Base-by-base conservation (phyloP, 352 stramenopile species). In the Globisporangium mamillatum region DNA sequence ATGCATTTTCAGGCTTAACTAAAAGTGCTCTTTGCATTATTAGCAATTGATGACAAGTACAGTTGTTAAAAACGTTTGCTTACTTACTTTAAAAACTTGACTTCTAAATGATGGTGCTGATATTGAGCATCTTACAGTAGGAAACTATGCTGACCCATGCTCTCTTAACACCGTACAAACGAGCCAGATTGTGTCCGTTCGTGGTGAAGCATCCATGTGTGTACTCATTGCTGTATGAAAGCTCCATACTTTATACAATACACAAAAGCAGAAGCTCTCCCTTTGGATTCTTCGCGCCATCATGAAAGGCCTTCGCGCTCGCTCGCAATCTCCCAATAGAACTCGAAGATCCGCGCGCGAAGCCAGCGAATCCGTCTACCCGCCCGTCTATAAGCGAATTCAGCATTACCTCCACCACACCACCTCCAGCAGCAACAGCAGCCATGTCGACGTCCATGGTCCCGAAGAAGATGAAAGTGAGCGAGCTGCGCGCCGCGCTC, bases 391-490 rank as follows among this genome's bases (percentile, higher is more conserved):
- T 20, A 44, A 24, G 8, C 22, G 32, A n/a, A 64, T 6, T 8
- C n/a, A 56, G 54, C 24, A 27, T n/a, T 52, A 22, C 29, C 44
- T 57, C 9, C 16, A 4, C n/a, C n/a, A 22, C 27, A 8, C 34
- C 44, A 41, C 9, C 36, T 16, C 36, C 10, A 46, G 12, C 38
- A 46, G 38, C 38, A 46, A 4, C 24, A 63, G 62, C 62, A 55
- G 68, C 41, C 34, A 85, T 84, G 68, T 86, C 76, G 60, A 87
- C 73, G 63, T 71, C 76, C n/a, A 90, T 95, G 75, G 87, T 91
- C 70, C 89, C 89, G 24, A 97, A 95, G 82, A 95, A 95, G 79
- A 95, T 97, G 87, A 97, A 95, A 74, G 89, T 97, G 71, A 93
- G 84, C 75, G 89, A 97, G 81, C 78, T 97, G 66, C 86, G 87